Base-by-base conservation (phyloP, 2,329 filamentous ascomycete genomes). In the Alternaria sp. region DNA sequence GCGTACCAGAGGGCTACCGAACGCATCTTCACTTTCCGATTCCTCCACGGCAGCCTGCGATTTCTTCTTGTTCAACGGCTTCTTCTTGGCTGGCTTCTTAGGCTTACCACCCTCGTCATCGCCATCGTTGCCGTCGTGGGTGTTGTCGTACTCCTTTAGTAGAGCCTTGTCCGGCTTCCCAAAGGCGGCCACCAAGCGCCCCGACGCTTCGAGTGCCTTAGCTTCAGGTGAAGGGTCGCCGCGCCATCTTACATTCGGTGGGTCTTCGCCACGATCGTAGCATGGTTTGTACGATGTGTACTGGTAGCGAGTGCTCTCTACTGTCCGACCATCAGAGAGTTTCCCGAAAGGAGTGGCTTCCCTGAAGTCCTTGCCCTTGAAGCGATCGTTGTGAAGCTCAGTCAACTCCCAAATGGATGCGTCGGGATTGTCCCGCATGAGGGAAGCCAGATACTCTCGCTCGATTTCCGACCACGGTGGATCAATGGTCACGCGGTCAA, bases 251-350 rank as follows among this genome's bases (percentile, higher is more conserved):
- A 63, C 46, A 41, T 41, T 41, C 26, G 18, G 12, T 4, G 70
- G 71, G 5, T 25, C 64, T 23, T 65, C 21, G 1, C 74, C 74
- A 2, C 41, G 15, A 10, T 76, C 67, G 56, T 77, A 78, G 1
- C 47, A 9, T 0, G 65, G 46, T 64, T 75, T 73, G 60, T 68
- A 71, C 0, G 56, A 61, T 11, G 67, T 60, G 55, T 77, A 77
- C 51, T 78, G 72, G 28, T 70, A 44, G 2, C 71, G 58, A 3
- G 76, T 67, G 55, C 70, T 73, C 64, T 78, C 75, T 1, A 72
- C 71, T 2, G 73, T 76, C 5, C 74, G 71, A 9, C 72, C 73
- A 8, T 10, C 44, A 3, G 65, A 67, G 1, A 69, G n/a, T 5
- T 54, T 9, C 2, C 46, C 53, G n/a, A 73, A 70, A 4, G 51